Base-by-base conservation (phyloP, 306 rosid species). In the Canavalia ensiformis region DNA sequence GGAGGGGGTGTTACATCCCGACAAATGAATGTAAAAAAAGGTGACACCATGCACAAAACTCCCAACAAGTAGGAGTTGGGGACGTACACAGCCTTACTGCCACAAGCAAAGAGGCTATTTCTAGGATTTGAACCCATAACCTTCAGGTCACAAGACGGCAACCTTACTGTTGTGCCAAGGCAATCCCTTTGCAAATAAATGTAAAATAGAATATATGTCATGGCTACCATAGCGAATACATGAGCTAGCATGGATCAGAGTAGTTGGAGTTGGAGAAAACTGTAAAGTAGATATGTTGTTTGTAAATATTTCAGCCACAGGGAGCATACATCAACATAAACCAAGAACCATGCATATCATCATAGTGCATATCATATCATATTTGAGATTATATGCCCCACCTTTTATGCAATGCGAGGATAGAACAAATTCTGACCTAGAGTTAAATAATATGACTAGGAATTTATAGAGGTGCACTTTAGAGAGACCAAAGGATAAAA, bases 361-460 rank as follows among this genome's bases (percentile, higher is more conserved):
- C 42, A 50, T 12, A 28, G 29, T 29, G 52, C 47, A 49, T 7
- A 62, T 62, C 74, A 64, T 6, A 65, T 55, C 63, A 74, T 41
- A 66, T 37, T 56, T 64, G 39, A 39, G 45, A 50, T 31, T 72
- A 65, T n/a, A 55, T 5, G 10, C 57, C 60, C 28, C 31, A 31
- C 18, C 35, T n/a, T 81, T 34, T 30, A 46, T 44, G 49, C 54
- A 51, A 57, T 50, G 18, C 44, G 45, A 75, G 25, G 64, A 46
- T 25, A 69, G 71, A 82, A 82, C 18, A 25, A 66, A 67, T 46
- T 7, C 6, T 34, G 63, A 75, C 52, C 67, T 44, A 7, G 30
- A 51, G 33, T 30, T 9, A 42, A 62, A 35, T 13, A 51, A 81
- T 44, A 56, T 55, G 55, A 35, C 62, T 31, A 46, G 34, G 46